phyloP scores from a whole-genome alignment of 2,329 filamentous ascomycete genomes.

The Hymenotorrendiella dingleyae region DNA sequence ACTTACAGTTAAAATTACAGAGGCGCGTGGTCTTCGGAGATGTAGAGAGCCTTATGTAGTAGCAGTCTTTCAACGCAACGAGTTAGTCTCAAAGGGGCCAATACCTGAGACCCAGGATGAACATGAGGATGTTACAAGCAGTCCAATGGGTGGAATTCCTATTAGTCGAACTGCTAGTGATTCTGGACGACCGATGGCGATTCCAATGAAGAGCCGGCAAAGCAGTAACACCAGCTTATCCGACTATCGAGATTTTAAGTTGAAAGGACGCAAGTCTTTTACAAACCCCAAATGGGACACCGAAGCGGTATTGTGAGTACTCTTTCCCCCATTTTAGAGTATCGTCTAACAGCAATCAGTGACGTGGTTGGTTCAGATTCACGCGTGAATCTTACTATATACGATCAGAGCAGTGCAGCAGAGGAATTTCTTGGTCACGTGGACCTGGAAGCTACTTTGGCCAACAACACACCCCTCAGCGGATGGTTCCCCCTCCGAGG shows the following conservation, averaged over 20 bases:
- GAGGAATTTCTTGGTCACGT: constrained; percentile 92
- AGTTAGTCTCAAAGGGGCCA: constrained; percentile 87
- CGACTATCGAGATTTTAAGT: constrained; percentile 52
- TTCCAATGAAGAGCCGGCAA: constrained; percentile 93
- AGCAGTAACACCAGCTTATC: constrained; percentile 87
- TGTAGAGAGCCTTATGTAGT: constrained; percentile 92
- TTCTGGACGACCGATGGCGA: constrained; percentile 75
- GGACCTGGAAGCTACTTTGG: constrained; percentile 66
- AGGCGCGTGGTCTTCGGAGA: constrained; percentile 74
- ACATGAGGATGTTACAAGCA: constrained; percentile 49
- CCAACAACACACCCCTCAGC: constrained; percentile 63
- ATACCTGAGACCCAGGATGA: constrained; percentile 55
- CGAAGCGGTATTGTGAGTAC: constrained; percentile 83
- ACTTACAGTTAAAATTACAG: constrained; percentile 79
- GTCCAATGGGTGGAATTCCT: constrained; percentile 51
- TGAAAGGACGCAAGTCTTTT: constrained; percentile 54
- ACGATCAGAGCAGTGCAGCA: constrained; percentile 71
- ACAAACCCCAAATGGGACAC: constrained; percentile 94
- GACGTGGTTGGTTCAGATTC: constrained; percentile 91
- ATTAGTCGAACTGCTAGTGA: constrained; percentile 72
- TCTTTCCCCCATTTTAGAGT: too few species aligned
- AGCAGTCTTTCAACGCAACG: constrained; percentile 92
- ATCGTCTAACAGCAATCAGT: constrained; percentile 39
- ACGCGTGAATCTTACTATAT: constrained; percentile 87
- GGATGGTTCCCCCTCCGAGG: constrained; percentile 82